These are phyloP conservation scores for Chalciporus chontae DNA, from an alignment of 768 basidiomycete species.

Conservation along the genomic window DNA sequence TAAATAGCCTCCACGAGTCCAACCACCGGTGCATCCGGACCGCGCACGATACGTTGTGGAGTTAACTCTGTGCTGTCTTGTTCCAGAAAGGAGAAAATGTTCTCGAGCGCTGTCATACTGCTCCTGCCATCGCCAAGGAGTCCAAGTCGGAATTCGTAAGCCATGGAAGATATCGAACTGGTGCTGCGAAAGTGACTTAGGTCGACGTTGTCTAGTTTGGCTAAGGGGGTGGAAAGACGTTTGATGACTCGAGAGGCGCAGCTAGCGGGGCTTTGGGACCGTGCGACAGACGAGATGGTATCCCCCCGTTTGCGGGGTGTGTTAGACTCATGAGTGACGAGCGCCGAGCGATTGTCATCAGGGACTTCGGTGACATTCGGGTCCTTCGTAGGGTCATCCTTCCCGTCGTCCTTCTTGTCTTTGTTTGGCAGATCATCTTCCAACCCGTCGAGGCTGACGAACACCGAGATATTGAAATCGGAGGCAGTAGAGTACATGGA, in stretches of 20 bases:
- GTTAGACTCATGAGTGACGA: neutral
- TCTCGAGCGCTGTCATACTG: slow-evolving; percentile 19
- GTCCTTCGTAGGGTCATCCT: neutral
- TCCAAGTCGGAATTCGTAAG: slow-evolving; percentile 24
- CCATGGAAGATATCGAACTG: slow-evolving; percentile 25
- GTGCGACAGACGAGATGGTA: slow-evolving; percentile 8
- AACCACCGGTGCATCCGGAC: neutral
- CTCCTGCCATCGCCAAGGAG: slow-evolving; percentile 23
- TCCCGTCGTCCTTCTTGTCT: neutral
- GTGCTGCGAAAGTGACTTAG: slow-evolving; percentile 13
- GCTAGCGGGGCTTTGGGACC: neutral
- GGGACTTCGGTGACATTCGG: neutral
- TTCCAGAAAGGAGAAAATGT: slow-evolving; percentile 28
- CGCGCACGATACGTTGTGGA: neutral
- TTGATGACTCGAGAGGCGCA: slow-evolving; percentile 6
- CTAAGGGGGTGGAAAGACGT: slow-evolving; percentile 15
- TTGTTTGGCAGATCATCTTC: neutral
- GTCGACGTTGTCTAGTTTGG: slow-evolving; percentile 13
- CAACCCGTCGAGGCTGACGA: slow-evolving; percentile 10
- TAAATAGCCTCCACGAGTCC: slow-evolving; percentile 6
- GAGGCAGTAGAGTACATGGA: neutral
- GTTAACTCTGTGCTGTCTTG: slow-evolving; percentile 19
- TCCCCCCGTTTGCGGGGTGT: slow-evolving; percentile 14
- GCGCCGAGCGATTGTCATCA: slow-evolving; percentile 1
- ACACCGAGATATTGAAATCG: slow-evolving; percentile 1